A percentile compares a stretch with the other conserved stretches of the same genome.
These are phyloP conservation scores for Pseudogymnoascus sp. DNA, from an alignment of 2,329 filamentous ascomycete genomes.

Conservation along the genomic window DNA sequence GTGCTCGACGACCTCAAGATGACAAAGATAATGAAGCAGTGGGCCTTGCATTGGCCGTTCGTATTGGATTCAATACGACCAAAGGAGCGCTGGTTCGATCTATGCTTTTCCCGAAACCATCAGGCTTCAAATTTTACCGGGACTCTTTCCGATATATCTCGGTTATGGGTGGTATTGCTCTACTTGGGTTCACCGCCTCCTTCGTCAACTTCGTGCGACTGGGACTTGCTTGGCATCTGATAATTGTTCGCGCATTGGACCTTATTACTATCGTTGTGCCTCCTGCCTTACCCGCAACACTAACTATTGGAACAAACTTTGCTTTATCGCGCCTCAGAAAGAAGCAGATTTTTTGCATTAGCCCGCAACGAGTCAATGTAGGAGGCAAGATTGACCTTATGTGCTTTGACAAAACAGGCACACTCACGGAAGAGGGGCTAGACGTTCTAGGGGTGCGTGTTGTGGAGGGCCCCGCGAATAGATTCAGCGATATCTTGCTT, in stretches of 20 bases:
- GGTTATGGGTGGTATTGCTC: conserved; percentile 84
- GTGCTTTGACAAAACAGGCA: conserved; percentile 99
- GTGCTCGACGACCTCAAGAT: conserved; percentile 80
- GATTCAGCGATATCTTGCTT: conserved; percentile 69
- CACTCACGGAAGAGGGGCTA: conserved; percentile 88
- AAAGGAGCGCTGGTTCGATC: conserved; percentile 93
- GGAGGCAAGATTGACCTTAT: conserved; percentile 92
- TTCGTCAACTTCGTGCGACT: conserved; percentile 89
- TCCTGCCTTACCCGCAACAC: conserved; percentile 83
- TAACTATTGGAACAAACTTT: conserved; percentile 96
- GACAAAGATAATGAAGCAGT: conserved; percentile 80
- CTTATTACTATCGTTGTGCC: conserved; percentile 97
- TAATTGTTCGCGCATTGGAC: conserved; percentile 85
- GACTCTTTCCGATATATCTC: conserved; percentile 97
- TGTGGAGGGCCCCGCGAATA: conserved; percentile 51
- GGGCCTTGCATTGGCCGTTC: conserved; percentile 81
- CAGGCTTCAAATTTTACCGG: conserved; percentile 96
- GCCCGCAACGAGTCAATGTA: conserved; percentile 92
- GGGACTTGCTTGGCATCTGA: conserved; percentile 76
- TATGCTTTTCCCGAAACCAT: conserved; percentile 97
- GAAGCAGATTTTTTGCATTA: conserved; percentile 95
- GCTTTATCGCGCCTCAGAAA: conserved; percentile 77
- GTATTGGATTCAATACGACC: conserved; percentile 95
- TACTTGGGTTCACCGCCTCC: conserved; percentile 80
- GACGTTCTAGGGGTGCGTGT: conserved; percentile 86